phyloP scores from a whole-genome alignment of 2,329 filamentous ascomycete genomes.

The Arthrobotrys iridis region DNA sequence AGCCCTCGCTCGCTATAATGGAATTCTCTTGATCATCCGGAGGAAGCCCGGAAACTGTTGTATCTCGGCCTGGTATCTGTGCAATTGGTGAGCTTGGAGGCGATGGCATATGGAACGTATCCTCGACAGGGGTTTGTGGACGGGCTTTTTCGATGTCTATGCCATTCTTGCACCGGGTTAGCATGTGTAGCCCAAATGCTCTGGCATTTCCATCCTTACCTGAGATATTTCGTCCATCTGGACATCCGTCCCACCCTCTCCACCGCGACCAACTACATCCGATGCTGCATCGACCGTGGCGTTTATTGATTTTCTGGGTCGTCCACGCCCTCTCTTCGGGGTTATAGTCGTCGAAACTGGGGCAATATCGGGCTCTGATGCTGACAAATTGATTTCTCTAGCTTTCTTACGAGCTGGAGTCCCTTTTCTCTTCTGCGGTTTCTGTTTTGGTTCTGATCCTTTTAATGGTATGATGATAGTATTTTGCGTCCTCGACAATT shows the following conservation, averaged over 20 bases:
- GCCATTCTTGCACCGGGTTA: not conserved
- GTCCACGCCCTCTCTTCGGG: slow-evolving; percentile 45
- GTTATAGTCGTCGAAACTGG: not conserved
- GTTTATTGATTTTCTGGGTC: slow-evolving; percentile 46
- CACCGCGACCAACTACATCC: not conserved
- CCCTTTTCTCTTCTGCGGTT: slow-evolving; percentile 30
- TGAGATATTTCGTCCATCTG: not conserved
- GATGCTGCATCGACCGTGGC: not conserved
- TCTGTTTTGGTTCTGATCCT: slow-evolving; percentile 41
- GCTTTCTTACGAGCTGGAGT: slow-evolving; percentile 35
- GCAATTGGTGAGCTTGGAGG: slow-evolving; percentile 40
- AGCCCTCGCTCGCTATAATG: slow-evolving; percentile 42
- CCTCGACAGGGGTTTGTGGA: slow-evolving; percentile 1
- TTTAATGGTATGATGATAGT: slow-evolving; percentile 30
- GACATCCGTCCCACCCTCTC: not conserved
- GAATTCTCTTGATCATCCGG: slow-evolving; percentile 33
- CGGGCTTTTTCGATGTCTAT: not conserved
- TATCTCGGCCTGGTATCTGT: not conserved
- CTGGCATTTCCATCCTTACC: slow-evolving; percentile 9
- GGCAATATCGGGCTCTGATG: slow-evolving; percentile 2
- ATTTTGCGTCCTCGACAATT: slow-evolving; percentile 1
- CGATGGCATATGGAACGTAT: slow-evolving; percentile 45
- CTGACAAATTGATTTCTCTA: slow-evolving; percentile 21
- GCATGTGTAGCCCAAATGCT: slow-evolving; percentile 14
- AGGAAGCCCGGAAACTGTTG: not conserved